Evolutionary conservation across 2,329 filamentous ascomycete genomes (phyloP), one percentile per base, ranked within the genome.

Genomic region (Alternaria metachromatica): DNA sequence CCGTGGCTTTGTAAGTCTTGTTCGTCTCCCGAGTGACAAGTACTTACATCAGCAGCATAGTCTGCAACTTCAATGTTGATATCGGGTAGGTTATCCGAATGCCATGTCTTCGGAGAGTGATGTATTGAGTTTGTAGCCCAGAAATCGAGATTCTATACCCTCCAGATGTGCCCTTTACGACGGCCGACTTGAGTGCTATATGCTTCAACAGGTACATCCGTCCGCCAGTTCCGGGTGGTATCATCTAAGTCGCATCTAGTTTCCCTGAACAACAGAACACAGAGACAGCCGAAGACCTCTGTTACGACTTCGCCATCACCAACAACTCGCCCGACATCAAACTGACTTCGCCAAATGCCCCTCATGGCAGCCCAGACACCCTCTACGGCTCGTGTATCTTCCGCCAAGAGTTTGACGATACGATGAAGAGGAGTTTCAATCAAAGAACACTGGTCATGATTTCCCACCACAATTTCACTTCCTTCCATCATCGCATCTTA

Each of bases 271-370:
- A 81, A 53, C 80, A 82, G 53, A 81, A 81, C 55, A 77, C 77
- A 4, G 80, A 82, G 57, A 79, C 77, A 0, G 73, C 72, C 12
- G 76, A 79, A 49, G 80, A 81, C 63, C 66, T 82, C 11, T 66
- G 72, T 6, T 82, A 82, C 70, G 77, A 80, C 62, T 82, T 81
- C 64, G 76, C 77, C 53, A 74, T 82, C 45, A 73, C 70, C 56
- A 82, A 82, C 66, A 78, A 80, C 65, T 82, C 80, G 9, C 89
- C 89, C 4, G 88, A 91, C 64, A 87, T 92, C 48, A 87, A 66
- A 26, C 68, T 82, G 10, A 74, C 61, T 53, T 81, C 80, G 13
- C 79, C 80, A 15, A 75, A 76, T 49, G 64, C 77, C 15, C 80
- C 80, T n/a, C 70, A 81, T 69, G 80, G 80, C 28, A 82, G 78